Evolutionary conservation across 805 yeast species (phyloP), one percentile per base, ranked within the genome.

Genomic region (Cephaloascus fragrans): DNA sequence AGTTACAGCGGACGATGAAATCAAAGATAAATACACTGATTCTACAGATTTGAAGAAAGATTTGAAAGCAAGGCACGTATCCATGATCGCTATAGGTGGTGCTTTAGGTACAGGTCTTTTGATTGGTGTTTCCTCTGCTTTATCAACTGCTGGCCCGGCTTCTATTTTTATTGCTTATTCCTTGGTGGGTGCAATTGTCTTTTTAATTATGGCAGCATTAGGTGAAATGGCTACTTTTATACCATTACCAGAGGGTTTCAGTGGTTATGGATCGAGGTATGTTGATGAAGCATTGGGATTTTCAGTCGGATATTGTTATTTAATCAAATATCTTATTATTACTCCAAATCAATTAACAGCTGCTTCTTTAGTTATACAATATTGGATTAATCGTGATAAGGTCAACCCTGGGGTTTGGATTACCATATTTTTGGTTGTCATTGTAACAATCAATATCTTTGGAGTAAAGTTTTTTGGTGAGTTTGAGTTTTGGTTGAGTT

Each of bases 81-180:
- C 74, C 37, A 73, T 74, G 79, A 72, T 74, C 59, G 77, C 72
- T 46, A 75, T 85, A 47, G 94, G 93, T 47, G 90, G 93, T 47
- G 84, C 90, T 6, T 60, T 84, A 38, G 93, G 93, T 40, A 83
- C 93, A 1, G 94, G 89, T 52, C 66, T 84, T 41, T 64, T 84
- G 46, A 80, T 84, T 47, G 87, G 89, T 50, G 80, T 89, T 3
- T 87, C 88, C 41, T 61, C 77, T 14, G 79, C 89, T 1, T 55
- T 66, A 44, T 54, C 46, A 35, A 45, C 52, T 16, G 69, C 69
- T 4, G 72, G 71, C 3, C 69, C 72, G 1, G 72, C 64, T 18
- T 62, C 68, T 34, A 59, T 65, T 36, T 60, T 66, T 35, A 48
- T 62, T 16, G 57, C 69, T 17, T 66, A 66, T 45, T 48, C 61